These are phyloP conservation scores for Protea cynaroides DNA, from an alignment of 164 flowering plant genomes.

Conservation along the genomic window DNA sequence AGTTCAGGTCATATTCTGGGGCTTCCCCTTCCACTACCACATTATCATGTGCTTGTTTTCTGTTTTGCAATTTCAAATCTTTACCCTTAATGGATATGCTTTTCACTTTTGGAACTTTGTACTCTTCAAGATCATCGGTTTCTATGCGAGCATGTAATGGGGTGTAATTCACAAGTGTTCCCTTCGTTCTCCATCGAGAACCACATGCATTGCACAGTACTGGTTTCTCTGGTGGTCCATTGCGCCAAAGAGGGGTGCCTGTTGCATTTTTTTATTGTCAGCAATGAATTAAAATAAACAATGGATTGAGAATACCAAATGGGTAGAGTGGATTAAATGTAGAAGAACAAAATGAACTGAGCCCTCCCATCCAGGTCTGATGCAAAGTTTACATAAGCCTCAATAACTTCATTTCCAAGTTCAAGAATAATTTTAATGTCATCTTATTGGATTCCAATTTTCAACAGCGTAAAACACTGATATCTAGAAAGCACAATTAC, in stretches of 20 bases:
- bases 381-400: no score
- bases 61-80: conserved; percentile 50
- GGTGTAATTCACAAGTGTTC: conserved; percentile 82
- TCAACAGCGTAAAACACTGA: not conserved
- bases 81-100: conserved; percentile 48
- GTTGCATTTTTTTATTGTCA: conserved; percentile 15
- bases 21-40: conserved; percentile 19
- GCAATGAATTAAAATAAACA: conserved; percentile 7
- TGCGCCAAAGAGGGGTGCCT: conserved; percentile 99
- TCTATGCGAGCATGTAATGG: conserved; percentile 83
- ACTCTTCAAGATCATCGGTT: conserved; percentile 54
- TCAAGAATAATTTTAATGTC: not conserved
- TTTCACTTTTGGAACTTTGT: conserved; percentile 45
- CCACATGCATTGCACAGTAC: conserved; percentile 99
- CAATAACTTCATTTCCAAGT: not conserved
- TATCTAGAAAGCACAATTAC: no score
- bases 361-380: not conserved
- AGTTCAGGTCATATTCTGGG: conserved; percentile 33
- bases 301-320: not conserved
- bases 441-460: not conserved
- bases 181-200: conserved; percentile 96
- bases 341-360: not conserved
- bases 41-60: conserved; percentile 40
- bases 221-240: conserved; percentile 98
- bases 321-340: not conserved